Evolutionary conservation across 495 filamentous ascomycete genomes (phyloP), one percentile per base, ranked within the genome.

Genomic region (Hyaloscypha hepaticicola): DNA sequence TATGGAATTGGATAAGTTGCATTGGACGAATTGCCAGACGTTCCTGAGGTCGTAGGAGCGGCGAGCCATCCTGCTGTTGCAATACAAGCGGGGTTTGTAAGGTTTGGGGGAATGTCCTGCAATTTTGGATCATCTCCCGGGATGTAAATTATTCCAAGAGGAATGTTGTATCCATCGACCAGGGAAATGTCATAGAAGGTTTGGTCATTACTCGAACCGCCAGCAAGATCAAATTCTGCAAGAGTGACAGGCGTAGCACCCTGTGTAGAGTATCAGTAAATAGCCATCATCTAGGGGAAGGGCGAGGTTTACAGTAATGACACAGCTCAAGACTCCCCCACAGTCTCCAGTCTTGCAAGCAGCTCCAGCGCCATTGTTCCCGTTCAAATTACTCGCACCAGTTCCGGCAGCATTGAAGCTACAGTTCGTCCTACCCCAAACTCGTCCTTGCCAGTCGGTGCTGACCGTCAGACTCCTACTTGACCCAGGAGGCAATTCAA

Each of bases 361-460:
- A 24, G 61, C 73, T 57, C 80, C 80, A 25, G 72, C 74, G 28
- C 78, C 78, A 64, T 78, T 78, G 57, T 74, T 66, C 8, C 65
- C 73, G 59, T 73, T 74, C 26, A 62, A 59, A 64, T 73, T 77
- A 48, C 69, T 73, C 28, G 83, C 78, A 19, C 76, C 82, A 34
- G 77, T 84, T 4, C 85, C 87, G 25, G 79, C 79, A 25, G 73
- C 74, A 72, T 85, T 84, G 72, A 90, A 90, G 49, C 81, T 90
- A 78, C 90, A 94, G 73, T 94, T 93, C 25, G 90, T 92, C 57
- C 90, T 78, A 22, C 87, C 90, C 90, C 90, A 93, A 16, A 94
- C 77, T 48, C 91, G 84, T 5, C 90, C 90, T 66, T 89, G 85
- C 91, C 90, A 94, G 67, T 90, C 83, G 25, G 78, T 77, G 56